phyloP scores from a whole-genome alignment of 164 flowering plant species.

The Pachysandra terminalis region DNA sequence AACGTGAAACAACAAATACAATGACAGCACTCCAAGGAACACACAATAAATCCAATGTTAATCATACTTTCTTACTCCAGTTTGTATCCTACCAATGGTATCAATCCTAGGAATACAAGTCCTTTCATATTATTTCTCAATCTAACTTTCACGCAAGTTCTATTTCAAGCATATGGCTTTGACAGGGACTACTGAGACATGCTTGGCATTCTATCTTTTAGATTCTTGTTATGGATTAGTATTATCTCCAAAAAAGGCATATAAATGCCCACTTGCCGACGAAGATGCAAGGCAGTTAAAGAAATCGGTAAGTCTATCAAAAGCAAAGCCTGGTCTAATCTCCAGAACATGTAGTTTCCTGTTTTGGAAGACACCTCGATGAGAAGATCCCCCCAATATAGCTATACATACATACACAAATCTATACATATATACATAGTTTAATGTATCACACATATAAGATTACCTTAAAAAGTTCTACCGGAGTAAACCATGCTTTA shows the following conservation, averaged over 20 bases:
- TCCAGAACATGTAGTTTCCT: neutral
- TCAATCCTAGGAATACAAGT: too few species aligned
- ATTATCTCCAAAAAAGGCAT: too few species aligned
- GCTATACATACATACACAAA: neutral
- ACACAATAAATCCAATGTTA: neutral
- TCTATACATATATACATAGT: too few species aligned
- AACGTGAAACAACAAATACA: neutral
- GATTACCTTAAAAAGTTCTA: conserved; percentile 90
- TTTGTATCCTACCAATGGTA: too few species aligned
- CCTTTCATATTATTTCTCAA: too few species aligned
- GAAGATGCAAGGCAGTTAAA: neutral
- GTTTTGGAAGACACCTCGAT: neutral
- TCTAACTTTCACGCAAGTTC: too few species aligned
- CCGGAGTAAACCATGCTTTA: conserved; percentile 93
- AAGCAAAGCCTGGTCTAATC: neutral
- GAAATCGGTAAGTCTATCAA: neutral
- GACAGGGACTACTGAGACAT: too few species aligned
- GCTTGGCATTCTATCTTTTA: too few species aligned
- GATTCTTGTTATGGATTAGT: too few species aligned
- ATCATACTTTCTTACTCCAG: neutral
- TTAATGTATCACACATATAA: too few species aligned
- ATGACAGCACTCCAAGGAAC: neutral
- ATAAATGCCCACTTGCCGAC: neutral
- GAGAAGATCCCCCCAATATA: neutral
- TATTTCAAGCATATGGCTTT: too few species aligned